These are phyloP conservation scores for Stephania cephalantha DNA, from an alignment of 164 flowering plant genomes.

Conservation along the genomic window DNA sequence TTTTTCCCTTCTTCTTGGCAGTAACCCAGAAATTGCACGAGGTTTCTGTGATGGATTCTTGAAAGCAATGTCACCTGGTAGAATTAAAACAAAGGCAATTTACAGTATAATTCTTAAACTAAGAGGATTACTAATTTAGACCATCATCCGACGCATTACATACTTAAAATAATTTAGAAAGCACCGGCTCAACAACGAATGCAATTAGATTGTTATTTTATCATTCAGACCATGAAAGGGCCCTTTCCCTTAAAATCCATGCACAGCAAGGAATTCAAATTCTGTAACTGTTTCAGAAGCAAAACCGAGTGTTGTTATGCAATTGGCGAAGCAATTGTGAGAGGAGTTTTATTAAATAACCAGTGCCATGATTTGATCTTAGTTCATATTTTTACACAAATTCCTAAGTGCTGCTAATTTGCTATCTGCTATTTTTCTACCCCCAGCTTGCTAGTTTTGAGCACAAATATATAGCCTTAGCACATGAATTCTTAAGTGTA, in stretches of 20 bases:
- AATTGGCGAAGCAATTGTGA: too few relatives aligned
- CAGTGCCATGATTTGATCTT: too few relatives aligned
- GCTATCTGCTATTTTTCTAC: too few relatives aligned
- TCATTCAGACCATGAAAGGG: neutral
- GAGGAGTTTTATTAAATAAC: too few relatives aligned
- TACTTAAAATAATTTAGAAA: neutral
- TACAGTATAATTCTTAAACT: neutral
- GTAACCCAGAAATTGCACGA: slow-evolving; percentile 90
- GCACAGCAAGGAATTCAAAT: too few relatives aligned
- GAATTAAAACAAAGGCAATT: slow-evolving; percentile 10
- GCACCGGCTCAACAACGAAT: neutral
- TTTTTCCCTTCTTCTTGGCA: slow-evolving; percentile 89
- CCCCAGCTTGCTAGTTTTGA: too few relatives aligned
- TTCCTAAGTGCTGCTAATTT: too few relatives aligned
- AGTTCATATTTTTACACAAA: too few relatives aligned
- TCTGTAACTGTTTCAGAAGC: too few relatives aligned
- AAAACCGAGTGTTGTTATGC: too few relatives aligned
- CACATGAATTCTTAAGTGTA: too few relatives aligned
- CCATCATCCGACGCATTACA: neutral
- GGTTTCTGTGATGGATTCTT: slow-evolving; percentile 94
- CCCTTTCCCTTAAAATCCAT: neutral
- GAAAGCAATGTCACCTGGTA: slow-evolving; percentile 87
- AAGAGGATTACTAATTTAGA: neutral
- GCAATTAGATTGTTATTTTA: neutral
- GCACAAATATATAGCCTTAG: too few relatives aligned